Base-by-base conservation (phyloP, 2,329 filamentous ascomycete genomes). In the Clonostachys chloroleuca region DNA sequence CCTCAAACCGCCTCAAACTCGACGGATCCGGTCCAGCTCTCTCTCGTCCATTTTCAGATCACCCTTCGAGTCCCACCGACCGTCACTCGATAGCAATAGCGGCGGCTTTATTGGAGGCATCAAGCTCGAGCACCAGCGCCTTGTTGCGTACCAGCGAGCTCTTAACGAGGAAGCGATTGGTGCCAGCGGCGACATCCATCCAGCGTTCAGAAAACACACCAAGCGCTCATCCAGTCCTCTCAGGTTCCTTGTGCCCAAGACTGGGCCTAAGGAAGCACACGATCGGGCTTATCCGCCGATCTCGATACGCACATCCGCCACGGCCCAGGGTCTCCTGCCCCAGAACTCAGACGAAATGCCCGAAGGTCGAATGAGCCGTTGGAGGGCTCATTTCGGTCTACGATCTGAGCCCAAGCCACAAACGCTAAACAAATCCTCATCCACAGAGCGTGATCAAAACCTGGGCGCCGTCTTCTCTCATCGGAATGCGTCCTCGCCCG, bases 21-120 rank as follows among this genome's bases (percentile, higher is more conserved):
- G 53, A 39, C 63, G 62, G 3, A 60, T 60, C 20, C 64, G 66
- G 9, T 66, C 66, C 5, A 60, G 62, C n/a, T 69, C 67, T 0
- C 61, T 69, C 44, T 59, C 64, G 3, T 66, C 65, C 5, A 48
- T 67, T 8, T 59, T 69, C 46, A 61, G 59, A 47, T 51, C 55
- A 6, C 63, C 66, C 1, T 67, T 68, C 34, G 64, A 65, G 43
- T 60, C 61, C 34, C 59, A 62, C 14, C 59, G 65, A 3, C 54
- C 57, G 1, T 68, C 66, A 0, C 51, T 60, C 16, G 66, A 67
- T 34, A 57, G 59, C 17, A 35, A 16, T 14, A 50, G 54, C 9
- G 58, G 56, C 2, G 62, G 61, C 12, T 73, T 73, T 51, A 63
- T 73, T 20, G 67, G 70, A 2, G 68, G 66, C 17, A 63, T 64